These are phyloP conservation scores for Naganishia randhawae DNA, from an alignment of 768 basidiomycete species.

Conservation along the genomic window DNA sequence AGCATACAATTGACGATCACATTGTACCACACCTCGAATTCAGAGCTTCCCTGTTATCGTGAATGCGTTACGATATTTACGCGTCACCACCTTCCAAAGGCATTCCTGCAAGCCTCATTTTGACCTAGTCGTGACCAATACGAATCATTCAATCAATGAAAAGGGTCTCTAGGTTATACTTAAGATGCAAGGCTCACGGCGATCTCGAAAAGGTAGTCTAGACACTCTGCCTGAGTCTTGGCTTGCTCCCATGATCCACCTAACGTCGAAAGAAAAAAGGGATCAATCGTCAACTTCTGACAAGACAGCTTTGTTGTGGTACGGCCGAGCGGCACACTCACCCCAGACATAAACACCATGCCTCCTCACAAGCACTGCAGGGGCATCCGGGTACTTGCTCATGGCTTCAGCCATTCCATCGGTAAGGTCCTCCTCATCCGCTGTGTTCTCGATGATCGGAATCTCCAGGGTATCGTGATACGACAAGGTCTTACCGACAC, in stretches of 20 bases:
- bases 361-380: slow-evolving; percentile 69
- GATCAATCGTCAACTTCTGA: no score
- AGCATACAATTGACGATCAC: no score
- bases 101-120: slow-evolving; percentile 32
- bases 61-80: no score
- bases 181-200: slow-evolving; percentile 47
- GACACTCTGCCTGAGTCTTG: slow-evolving; percentile 83
- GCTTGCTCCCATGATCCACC: slow-evolving; percentile 75
- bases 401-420: slow-evolving; percentile 78
- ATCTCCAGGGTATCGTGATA: slow-evolving; percentile 80
- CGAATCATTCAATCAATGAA: not conserved
- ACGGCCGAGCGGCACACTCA: slow-evolving; percentile 46
- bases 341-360: slow-evolving; percentile 87
- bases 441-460: slow-evolving; percentile 88
- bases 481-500: slow-evolving; percentile 69
- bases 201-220: slow-evolving; percentile 87
- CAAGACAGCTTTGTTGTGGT: no score
- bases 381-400: slow-evolving; percentile 71
- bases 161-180: not conserved
- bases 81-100: slow-evolving; percentile 26
- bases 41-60: not conserved
- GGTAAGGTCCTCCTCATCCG: slow-evolving; percentile 80
- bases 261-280: no score
- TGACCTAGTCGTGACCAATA: slow-evolving; percentile 7
- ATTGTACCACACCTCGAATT: not conserved